Evolutionary conservation across 2,329 filamentous ascomycete genomes (phyloP).

Genomic region (Hypomyces rosellus): DNA sequence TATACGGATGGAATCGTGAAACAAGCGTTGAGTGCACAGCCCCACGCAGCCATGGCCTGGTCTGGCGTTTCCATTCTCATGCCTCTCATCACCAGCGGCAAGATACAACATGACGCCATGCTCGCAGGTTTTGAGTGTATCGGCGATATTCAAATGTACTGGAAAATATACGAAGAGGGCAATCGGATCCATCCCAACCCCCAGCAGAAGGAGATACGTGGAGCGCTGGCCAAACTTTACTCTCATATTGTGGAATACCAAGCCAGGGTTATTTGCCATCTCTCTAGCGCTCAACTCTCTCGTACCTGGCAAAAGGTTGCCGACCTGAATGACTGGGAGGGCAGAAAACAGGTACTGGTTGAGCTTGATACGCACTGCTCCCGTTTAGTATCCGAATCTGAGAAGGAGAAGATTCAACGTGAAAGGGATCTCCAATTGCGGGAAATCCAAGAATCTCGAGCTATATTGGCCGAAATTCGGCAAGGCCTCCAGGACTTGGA

Average conservation of each 20-base stretch:
- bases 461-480: background rate
- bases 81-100: slow-evolving; percentile 14
- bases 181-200: slow-evolving; percentile 3
- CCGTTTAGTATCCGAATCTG: background rate
- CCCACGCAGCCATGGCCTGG: slow-evolving; percentile 21
- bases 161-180: slow-evolving; percentile 15
- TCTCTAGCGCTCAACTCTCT: slow-evolving; percentile 14
- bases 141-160: slow-evolving; percentile 14
- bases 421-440: background rate
- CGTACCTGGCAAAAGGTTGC: slow-evolving; percentile 13
- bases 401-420: background rate
- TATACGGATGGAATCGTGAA: slow-evolving; percentile 19
- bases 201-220: background rate
- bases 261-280: slow-evolving; percentile 6
- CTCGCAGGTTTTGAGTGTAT: slow-evolving; percentile 17
- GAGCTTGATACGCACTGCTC: background rate
- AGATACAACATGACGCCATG: slow-evolving; percentile 15
- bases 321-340: slow-evolving; percentile 11
- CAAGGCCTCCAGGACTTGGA: background rate
- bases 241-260: slow-evolving; percentile 8
- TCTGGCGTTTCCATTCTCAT: slow-evolving; percentile 19
- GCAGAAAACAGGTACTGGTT: background rate
- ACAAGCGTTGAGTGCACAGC: slow-evolving; percentile 16
- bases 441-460: slow-evolving; percentile 2
- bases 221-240: background rate